Evolutionary conservation across 345 rosid species (phyloP), one percentile per base, ranked within the genome.

Genomic region (Ailanthus altissimus): DNA sequence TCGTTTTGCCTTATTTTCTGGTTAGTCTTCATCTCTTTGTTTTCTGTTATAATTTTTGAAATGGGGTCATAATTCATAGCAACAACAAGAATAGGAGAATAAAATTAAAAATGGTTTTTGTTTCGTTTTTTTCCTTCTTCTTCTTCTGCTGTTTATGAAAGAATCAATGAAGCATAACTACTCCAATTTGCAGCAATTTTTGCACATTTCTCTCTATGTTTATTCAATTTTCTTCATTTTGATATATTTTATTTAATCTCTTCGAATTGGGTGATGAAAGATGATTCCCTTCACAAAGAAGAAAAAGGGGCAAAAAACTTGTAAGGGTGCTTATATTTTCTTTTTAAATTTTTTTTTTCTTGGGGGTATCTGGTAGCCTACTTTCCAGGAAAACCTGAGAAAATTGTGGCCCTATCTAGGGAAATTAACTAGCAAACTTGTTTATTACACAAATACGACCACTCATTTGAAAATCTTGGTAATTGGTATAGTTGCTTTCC

Each of bases 1-100:
- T 93, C 83, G 32, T 83, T 70, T 32, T 89, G 60, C 94, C 93
- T 66, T 93, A 93, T 81, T 75, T 81, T 78, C 81, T 88, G 94
- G 98, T 91, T 77, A 74, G 84, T 77, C 47, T 18, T 15, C 2
- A 57, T 5, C n/a, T n/a, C 15, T n/a, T 40, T n/a, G 2, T 21
- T 63, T 63, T 18, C 6, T 38, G 25, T 26, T 63, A 8, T 0
- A 16, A 15, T 61, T 28, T 14, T 28, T 61, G 40, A 60, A 26
- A 60, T 60, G 40, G 20, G 40, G 28, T 60, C 5, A 49, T 49
- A 3, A 25, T 9, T 32, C 38, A 6, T 20, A 20, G 1, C 6
- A 7, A 54, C 5, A 20, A n/a, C 1, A 18, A 18, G 21, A 51
- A 51, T 32, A 32, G 3, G 38, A 32, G 38, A 32, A 32, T 32